Evolutionary conservation across 2,329 filamentous ascomycete genomes (phyloP).

Genomic region (Pyrenophora graminea): DNA sequence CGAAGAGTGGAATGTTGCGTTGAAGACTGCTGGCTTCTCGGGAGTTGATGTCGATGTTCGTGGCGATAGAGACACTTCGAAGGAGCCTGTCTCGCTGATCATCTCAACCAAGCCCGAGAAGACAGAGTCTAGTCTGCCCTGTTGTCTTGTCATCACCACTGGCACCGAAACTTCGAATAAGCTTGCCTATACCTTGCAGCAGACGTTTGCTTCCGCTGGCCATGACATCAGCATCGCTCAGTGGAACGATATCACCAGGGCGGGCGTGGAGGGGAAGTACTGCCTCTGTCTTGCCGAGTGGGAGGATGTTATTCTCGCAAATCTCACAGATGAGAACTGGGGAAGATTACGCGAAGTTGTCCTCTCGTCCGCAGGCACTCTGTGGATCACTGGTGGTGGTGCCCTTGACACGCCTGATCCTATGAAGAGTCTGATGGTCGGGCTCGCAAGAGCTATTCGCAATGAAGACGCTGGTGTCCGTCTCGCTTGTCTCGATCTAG

Average conservation of each 20-base stretch:
- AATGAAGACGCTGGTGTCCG: constrained; percentile 6
- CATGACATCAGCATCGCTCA: not conserved
- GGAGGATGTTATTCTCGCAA: constrained; percentile 4
- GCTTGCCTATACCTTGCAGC: not conserved
- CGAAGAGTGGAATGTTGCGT: constrained; percentile 6
- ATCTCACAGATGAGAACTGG: constrained; percentile 9
- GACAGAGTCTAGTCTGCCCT: not conserved
- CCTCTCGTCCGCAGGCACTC: constrained; percentile 3
- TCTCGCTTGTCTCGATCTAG: constrained; percentile 10
- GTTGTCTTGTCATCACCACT: constrained; percentile 2
- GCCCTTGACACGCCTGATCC: constrained; percentile 4
- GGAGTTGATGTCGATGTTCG: constrained; percentile 11
- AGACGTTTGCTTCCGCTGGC: constrained; percentile 1
- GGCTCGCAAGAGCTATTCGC: constrained; percentile 10
- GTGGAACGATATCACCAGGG: not conserved
- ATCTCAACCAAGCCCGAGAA: constrained; percentile 8
- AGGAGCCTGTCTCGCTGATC: constrained; percentile 10
- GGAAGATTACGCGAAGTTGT: constrained; percentile 3
- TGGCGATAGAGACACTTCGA: constrained; percentile 5
- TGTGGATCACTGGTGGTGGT: constrained; percentile 12
- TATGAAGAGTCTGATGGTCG: constrained; percentile 10
- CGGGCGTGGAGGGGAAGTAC: constrained; percentile 3
- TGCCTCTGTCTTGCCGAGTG: constrained; percentile 10
- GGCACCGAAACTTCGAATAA: not conserved
- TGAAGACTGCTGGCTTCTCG: constrained; percentile 9